phyloP scores from a whole-genome alignment of 2,329 filamentous ascomycete genomes.

The Trichoderma hamatum region DNA sequence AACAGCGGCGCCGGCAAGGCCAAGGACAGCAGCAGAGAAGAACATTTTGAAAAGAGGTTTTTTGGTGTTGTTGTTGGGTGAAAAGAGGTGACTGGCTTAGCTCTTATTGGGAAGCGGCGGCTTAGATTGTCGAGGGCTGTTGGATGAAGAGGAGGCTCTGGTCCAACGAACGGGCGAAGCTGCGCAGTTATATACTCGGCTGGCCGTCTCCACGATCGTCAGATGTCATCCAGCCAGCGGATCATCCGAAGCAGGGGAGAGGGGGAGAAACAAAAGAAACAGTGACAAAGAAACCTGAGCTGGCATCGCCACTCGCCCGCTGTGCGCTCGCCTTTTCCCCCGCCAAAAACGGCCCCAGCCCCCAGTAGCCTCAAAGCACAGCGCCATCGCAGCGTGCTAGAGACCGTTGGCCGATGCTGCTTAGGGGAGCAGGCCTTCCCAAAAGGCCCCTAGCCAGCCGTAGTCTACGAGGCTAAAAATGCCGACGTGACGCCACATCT shows the following conservation, averaged over 20 bases:
- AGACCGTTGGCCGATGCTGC: not conserved
- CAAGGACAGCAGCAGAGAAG: conserved; percentile 26
- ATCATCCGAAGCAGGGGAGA: not conserved
- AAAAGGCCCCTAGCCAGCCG: not conserved
- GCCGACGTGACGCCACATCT: not conserved
- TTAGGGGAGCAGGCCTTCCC: not conserved
- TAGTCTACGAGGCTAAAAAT: not conserved
- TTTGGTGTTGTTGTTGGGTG: not conserved
- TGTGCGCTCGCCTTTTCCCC: not conserved
- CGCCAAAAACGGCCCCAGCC: not conserved
- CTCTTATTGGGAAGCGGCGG: not conserved
- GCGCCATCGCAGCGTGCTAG: not conserved
- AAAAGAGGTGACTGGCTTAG: not conserved
- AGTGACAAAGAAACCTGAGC: not conserved
- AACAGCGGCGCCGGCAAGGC: conserved; percentile 31
- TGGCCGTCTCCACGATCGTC: conserved; percentile 2
- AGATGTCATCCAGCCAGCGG: not conserved
- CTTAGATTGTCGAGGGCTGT: not conserved
- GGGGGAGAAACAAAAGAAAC: not conserved
- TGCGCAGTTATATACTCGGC: conserved; percentile 6
- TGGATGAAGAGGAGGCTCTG: not conserved
- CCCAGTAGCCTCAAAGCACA: not conserved
- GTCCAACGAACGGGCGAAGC: not conserved
- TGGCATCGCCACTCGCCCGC: not conserved
- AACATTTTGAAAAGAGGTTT: conserved; percentile 26